phyloP scores from a whole-genome alignment of 768 basidiomycete genomes.

The Pleurotus tuoliensis region DNA sequence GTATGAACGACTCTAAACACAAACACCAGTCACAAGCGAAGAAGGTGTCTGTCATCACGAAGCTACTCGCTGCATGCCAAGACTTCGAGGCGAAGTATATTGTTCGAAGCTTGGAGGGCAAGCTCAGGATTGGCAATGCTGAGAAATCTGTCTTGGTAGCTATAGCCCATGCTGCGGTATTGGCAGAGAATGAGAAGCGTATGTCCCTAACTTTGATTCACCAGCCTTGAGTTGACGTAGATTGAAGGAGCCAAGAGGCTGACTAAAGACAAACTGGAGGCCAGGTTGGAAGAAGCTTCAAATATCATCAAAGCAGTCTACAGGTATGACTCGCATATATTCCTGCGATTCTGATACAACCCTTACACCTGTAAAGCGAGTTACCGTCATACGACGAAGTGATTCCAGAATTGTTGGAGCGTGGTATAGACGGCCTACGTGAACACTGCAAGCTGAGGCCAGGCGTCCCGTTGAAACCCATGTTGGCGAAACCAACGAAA shows the following conservation, averaged over 20 bases:
- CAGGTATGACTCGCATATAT: conserved; percentile 49
- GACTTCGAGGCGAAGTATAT: conserved; percentile 95
- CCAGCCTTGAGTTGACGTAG: conserved; percentile 6
- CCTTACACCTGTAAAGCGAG: conserved; percentile 50
- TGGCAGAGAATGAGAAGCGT: conserved; percentile 73
- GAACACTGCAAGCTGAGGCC: conserved; percentile 88
- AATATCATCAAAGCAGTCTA: conserved; percentile 86
- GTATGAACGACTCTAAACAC: no score
- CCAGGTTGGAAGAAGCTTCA: conserved; percentile 71
- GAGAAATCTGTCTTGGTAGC: conserved; percentile 94
- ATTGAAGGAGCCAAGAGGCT: conserved; percentile 65
- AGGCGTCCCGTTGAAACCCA: conserved; percentile 95
- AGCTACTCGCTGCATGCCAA: conserved; percentile 88
- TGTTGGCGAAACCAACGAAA: conserved; percentile 99
- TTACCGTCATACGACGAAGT: conserved; percentile 90
- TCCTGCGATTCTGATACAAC: not conserved
- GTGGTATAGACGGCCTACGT: conserved; percentile 66
- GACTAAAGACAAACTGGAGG: conserved; percentile 67
- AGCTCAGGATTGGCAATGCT: conserved; percentile 94
- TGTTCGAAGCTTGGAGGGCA: conserved; percentile 92
- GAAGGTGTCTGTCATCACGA: conserved; percentile 94
- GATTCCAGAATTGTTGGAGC: conserved; percentile 81
- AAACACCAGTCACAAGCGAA: conserved; percentile 78
- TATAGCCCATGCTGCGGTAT: conserved; percentile 85
- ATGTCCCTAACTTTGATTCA: conserved; percentile 12